phyloP scores from a whole-genome alignment of 2,329 filamentous ascomycete species.

The Calycina herbarum region DNA sequence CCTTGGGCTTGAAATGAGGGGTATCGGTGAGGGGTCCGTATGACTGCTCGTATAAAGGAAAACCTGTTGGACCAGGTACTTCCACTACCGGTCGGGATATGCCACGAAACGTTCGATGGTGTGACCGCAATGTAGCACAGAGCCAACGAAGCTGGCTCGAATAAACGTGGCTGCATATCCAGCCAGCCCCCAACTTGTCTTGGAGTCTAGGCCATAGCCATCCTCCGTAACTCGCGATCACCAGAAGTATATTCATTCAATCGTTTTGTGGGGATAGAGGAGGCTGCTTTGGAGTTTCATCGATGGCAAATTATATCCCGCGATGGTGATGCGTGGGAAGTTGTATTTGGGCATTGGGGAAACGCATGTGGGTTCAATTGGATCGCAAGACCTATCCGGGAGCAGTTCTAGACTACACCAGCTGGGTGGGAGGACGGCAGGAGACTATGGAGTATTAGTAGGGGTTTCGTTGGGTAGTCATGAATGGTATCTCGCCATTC shows the following conservation, averaged over 20 bases:
- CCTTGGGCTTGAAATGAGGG: background rate
- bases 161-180: slow-evolving; percentile 2
- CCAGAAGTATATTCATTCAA: background rate
- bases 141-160: background rate
- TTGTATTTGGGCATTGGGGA: too few relatives aligned
- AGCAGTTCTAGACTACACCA: too few relatives aligned
- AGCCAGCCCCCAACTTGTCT: background rate
- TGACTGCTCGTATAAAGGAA: background rate
- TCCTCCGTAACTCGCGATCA: background rate
- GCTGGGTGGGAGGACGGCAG: too few relatives aligned
- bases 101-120: background rate
- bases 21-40: slow-evolving; percentile 1
- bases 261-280: background rate
- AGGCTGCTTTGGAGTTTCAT: background rate
- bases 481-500: too few relatives aligned
- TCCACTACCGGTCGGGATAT: background rate
- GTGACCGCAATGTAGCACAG: background rate
- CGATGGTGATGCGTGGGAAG: background rate
- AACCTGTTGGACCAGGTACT: background rate
- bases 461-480: too few relatives aligned
- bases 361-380: background rate
- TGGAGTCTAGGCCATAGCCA: background rate
- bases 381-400: background rate
- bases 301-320: background rate
- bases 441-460: too few relatives aligned